Conservation (phyloP, 495 filamentous ascomycete genomes). For the Aspergillus asperescens region DNA sequence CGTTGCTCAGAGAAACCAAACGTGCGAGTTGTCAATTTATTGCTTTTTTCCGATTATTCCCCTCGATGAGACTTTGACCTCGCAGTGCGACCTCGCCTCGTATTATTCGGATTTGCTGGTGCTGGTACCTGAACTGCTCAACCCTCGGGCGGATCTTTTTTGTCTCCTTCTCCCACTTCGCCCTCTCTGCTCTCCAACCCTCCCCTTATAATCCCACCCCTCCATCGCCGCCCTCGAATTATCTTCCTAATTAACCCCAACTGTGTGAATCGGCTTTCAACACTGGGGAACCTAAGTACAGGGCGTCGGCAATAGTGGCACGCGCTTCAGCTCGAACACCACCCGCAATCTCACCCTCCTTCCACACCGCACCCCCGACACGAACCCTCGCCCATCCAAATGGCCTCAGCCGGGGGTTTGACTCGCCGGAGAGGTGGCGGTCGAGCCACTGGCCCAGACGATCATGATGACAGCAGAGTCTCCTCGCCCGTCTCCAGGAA, state of each 20-base stretch:
- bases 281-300: not conserved
- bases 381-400: conserved; percentile 30
- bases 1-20: not conserved
- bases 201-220: conserved; percentile 23
- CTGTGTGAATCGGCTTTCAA: not conserved
- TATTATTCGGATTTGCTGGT: not conserved
- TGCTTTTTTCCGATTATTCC: not conserved
- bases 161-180: conserved; percentile 12
- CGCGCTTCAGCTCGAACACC: conserved; percentile 20
- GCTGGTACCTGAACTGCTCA: conserved; percentile 4
- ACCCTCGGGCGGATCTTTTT: conserved; percentile 11
- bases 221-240: conserved; percentile 12
- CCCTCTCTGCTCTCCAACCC: conserved; percentile 5
- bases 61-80: not conserved
- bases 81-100: not conserved
- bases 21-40: not conserved
- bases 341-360: conserved; percentile 10
- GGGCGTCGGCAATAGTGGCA: conserved; percentile 28
- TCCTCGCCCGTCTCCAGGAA: conserved; percentile 61
- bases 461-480: conserved; percentile 62
- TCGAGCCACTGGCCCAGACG: conserved; percentile 50
- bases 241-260: conserved; percentile 1
- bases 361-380: conserved; percentile 19
- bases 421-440: conserved; percentile 71
- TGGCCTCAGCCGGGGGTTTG: conserved; percentile 66